These are phyloP conservation scores for Sporobolus alterniflorus DNA, from an alignment of 202 grass and related monocot genomes.

Conservation along the genomic window DNA sequence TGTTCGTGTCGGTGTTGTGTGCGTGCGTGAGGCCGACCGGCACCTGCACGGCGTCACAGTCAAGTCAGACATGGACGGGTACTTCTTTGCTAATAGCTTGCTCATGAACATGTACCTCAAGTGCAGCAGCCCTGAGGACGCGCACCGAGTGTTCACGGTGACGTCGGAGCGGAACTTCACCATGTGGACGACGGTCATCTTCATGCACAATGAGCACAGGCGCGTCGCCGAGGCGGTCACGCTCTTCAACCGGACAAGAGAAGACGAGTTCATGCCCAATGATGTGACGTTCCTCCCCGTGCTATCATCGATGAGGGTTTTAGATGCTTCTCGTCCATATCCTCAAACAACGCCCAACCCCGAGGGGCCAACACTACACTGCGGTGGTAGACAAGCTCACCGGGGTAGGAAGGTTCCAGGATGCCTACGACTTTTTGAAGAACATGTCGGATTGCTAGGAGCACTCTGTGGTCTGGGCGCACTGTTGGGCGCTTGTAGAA, in stretches of 20 bases:
- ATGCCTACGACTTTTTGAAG: conserved; percentile 57
- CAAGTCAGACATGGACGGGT: conserved; percentile 35
- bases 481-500: conserved; percentile 57
- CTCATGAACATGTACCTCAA: conserved; percentile 71
- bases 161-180: conserved; percentile 32
- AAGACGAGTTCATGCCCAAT: conserved; percentile 7
- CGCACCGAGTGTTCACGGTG: conserved; percentile 20
- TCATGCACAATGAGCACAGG: conserved; percentile 17
- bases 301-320: conserved; percentile 18
- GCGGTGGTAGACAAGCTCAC: conserved; percentile 56
- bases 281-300: conserved; percentile 30
- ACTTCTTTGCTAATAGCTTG: conserved; percentile 47
- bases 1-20: conserved; percentile 58
- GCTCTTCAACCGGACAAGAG: conserved; percentile 11
- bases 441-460: conserved; percentile 53
- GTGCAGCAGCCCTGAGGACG: conserved; percentile 54
- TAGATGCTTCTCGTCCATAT: conserved; percentile 15
- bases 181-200: conserved; percentile 23
- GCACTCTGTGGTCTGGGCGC: conserved; percentile 63
- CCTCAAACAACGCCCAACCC: background rate
- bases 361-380: conserved; percentile 45
- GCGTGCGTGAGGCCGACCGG: conserved; percentile 53
- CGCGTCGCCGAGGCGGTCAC: conserved; percentile 20
- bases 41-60: conserved; percentile 49
- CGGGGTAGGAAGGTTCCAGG: conserved; percentile 46